Percentiles rank a stretch among this genome's conserved stretches.
Evolutionary conservation across 192 early-diverging fungal genomes (phyloP).

Genomic region (Gaertneriomyces sp.): DNA sequence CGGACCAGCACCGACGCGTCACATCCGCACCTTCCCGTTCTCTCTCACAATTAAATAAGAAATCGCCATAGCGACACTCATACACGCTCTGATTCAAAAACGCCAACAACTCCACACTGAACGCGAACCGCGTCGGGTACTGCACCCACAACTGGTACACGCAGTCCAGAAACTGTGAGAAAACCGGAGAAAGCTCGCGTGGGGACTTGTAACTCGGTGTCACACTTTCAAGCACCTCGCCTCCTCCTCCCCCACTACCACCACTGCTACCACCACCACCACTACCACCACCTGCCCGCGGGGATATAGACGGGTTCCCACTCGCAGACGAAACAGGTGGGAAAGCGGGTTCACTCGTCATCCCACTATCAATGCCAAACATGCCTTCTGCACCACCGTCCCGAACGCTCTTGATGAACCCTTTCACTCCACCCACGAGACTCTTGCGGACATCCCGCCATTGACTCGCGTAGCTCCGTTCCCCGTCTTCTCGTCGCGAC

Average conservation of each 20-base stretch:
- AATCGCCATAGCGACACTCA: slow-evolving; percentile 91
- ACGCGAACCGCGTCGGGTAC: slow-evolving; percentile 90
- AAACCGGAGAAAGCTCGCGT: slow-evolving; percentile 86
- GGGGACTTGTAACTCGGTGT: slow-evolving; percentile 42
- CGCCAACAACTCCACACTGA: slow-evolving; percentile 76
- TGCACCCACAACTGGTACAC: slow-evolving; percentile 88
- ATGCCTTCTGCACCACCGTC: not conserved
- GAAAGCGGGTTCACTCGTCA: too few species aligned
- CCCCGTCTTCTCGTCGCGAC: slow-evolving; percentile 50
- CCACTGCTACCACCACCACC: not conserved
- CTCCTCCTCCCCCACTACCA: not conserved
- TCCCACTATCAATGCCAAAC: slow-evolving; percentile 5
- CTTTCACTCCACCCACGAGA: slow-evolving; percentile 36
- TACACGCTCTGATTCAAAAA: slow-evolving; percentile 83
- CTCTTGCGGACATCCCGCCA: slow-evolving; percentile 42
- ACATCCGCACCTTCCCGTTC: slow-evolving; percentile 54
- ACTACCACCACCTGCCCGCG: not conserved
- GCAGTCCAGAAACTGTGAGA: slow-evolving; percentile 97
- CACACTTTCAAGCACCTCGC: slow-evolving; percentile 6
- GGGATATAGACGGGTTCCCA: too few species aligned
- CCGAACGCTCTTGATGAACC: slow-evolving; percentile 30
- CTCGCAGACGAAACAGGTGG: too few species aligned
- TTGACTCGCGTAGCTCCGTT: slow-evolving; percentile 30
- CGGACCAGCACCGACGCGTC: not conserved
- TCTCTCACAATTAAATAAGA: slow-evolving; percentile 84